Evolutionary conservation across 805 yeast genomes (phyloP).

Genomic region (Saturnispora saitoi): DNA sequence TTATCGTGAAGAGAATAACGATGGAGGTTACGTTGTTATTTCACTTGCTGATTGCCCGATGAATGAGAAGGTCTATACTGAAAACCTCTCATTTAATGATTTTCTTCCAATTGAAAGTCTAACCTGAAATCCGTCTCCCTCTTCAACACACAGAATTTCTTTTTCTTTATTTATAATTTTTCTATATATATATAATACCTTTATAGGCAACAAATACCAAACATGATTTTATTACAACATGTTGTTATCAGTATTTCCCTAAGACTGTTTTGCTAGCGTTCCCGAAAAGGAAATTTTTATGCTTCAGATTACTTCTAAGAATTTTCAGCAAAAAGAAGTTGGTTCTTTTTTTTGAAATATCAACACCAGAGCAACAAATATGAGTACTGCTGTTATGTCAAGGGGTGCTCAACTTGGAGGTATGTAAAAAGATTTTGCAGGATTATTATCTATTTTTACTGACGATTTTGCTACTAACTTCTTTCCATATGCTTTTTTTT

Average conservation of each 20-base stretch:
- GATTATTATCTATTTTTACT: neutral
- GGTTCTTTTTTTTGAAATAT: neutral
- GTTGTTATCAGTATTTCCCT: too few relatives aligned
- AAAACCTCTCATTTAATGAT: neutral
- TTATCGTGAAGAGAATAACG: neutral
- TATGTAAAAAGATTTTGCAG: slow-evolving; percentile 9
- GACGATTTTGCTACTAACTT: neutral
- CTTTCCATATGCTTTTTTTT: neutral
- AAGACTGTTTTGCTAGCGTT: neutral
- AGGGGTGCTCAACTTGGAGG: slow-evolving; percentile 24
- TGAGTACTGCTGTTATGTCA: slow-evolving; percentile 20
- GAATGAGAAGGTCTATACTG: neutral
- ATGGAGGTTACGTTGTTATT: neutral
- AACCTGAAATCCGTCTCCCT: neutral
- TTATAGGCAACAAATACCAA: too few relatives aligned
- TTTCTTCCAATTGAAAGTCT: slow-evolving; percentile 5
- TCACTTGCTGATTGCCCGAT: neutral
- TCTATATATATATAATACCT: neutral
- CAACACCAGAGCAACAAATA: neutral
- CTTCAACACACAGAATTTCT: too few relatives aligned
- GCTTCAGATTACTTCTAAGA: neutral
- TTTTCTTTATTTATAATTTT: neutral
- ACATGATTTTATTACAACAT: too few relatives aligned
- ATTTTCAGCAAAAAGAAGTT: too few relatives aligned
- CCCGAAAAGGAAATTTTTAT: neutral